Base-by-base conservation (phyloP, 345 rosid genomes). In the Mercurialis annua region DNA sequence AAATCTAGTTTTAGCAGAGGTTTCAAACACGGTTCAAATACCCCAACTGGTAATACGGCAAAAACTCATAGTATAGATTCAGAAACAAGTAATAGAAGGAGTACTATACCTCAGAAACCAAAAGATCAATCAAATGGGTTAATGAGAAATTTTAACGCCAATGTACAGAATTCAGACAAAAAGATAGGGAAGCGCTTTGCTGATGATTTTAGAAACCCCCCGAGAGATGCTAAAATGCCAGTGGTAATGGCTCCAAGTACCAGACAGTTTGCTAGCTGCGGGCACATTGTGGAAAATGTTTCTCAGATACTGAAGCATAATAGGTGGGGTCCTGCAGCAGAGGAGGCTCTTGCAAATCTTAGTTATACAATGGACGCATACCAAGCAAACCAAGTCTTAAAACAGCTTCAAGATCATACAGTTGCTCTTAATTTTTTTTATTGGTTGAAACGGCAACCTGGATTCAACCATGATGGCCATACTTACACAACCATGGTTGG, bases 401-500 rank as follows among this genome's bases (percentile, higher is more conserved):
- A 90, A 83, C 80, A 85, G 82, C 82, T 90, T 59, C 84, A 83
- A 69, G 97, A 92, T 78, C 87, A 84, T 63, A 72, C 76, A 5
- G 87, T 87, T 64, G 97, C 98, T 66, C 92, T 85, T 30, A 87
- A 86, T 51, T 88, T 90, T 78, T 92, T 90, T 78, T 52, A 84
- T 80, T 92, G 98, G 97, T 76, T 92, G 62, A 92, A 87, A 77
- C 57, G 63, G 58, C 84, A 73, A 73, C 76, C 90, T 59, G 80
- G 89, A 33, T 92, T 84, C 81, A 87, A 86, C 81, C 98, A 92
- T 50, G 97, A 90, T 77, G 89, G 83, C 36, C 92, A 92, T 72
- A 92, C 98, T 64, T 92, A 88, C 75, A 92, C 98, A 56, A 92
- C 97, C 46, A 90, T 92, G 98, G 84, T 90, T 29, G 98, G 97